These are phyloP conservation scores for Pogostemon cablin DNA, from an alignment of 257 asterid genomes.

Conservation along the genomic window DNA sequence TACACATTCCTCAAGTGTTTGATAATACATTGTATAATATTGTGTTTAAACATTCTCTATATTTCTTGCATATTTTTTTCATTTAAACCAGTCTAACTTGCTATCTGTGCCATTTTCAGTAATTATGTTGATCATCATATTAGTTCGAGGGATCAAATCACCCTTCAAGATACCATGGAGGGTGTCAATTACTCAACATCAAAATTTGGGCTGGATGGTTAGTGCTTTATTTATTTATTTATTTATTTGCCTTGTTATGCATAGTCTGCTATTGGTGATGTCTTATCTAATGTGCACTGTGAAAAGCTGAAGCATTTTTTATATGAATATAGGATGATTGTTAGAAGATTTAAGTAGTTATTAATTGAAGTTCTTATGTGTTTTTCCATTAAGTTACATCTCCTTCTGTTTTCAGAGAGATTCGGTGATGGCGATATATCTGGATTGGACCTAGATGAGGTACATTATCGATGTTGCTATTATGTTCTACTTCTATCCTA, in stretches of 20 bases:
- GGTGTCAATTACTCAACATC: conserved; percentile 82
- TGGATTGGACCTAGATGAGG: conserved; percentile 93
- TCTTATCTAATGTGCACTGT: conserved; percentile 10
- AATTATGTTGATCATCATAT: conserved; percentile 88
- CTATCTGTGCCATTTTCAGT: conserved; percentile 54
- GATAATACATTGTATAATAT: conserved; percentile 15
- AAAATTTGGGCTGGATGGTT: conserved; percentile 92
- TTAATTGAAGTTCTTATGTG: conserved; percentile 26
- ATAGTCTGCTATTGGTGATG: not conserved
- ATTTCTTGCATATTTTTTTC: conserved; percentile 22
- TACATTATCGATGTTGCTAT: conserved; percentile 38
- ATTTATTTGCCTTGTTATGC: not conserved
- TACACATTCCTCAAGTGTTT: conserved; percentile 24
- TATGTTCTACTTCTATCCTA: conserved; percentile 13
- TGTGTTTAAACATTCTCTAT: not conserved
- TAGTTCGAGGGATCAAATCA: conserved; percentile 94
- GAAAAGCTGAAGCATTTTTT: not conserved
- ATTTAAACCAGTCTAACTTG: conserved; percentile 32
- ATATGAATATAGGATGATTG: conserved; percentile 7
- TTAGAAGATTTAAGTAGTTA: not conserved
- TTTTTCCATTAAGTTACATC: conserved; percentile 21
- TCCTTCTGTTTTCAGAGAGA: conserved; percentile 60
- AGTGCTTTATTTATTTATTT: conserved; percentile 34
- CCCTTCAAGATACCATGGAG: conserved; percentile 92
- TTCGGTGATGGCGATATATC: conserved; percentile 91